Conservation (phyloP, 2,329 filamentous ascomycete species). For the Verticillium dahliae region DNA sequence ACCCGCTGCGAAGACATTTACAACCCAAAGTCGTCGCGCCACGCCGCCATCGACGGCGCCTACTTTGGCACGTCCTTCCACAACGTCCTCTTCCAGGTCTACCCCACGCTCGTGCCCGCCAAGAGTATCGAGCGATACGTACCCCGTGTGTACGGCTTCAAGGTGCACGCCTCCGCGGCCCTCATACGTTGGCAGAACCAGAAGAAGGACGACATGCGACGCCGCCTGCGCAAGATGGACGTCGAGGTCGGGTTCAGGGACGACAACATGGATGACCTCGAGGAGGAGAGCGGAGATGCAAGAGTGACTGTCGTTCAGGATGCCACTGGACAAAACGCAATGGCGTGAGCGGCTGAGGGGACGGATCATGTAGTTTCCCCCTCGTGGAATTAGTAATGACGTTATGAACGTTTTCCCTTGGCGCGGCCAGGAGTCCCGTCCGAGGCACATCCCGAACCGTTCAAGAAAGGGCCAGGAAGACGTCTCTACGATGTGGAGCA, state of each 20-base stretch:
- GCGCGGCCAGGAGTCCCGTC: background rate
- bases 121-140: constrained; percentile 85
- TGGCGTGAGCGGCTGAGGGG: constrained; percentile 3
- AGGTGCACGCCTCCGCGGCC: constrained; percentile 83
- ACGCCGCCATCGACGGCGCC: constrained; percentile 91
- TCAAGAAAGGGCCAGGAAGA: background rate
- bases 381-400: background rate
- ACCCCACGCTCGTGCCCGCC: constrained; percentile 78
- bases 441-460: background rate
- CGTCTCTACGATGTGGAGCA: too few relatives aligned
- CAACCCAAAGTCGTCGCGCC: constrained; percentile 95
- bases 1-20: constrained; percentile 96
- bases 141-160: constrained; percentile 90
- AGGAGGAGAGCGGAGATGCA: constrained; percentile 47
- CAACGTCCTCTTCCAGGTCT: constrained; percentile 98
- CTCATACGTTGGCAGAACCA: constrained; percentile 86
- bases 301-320: constrained; percentile 19
- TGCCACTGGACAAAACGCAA: background rate
- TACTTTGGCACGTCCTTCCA: constrained; percentile 99
- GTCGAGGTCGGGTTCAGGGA: constrained; percentile 78
- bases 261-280: constrained; percentile 55
- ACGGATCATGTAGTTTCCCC: background rate
- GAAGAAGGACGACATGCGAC: constrained; percentile 75
- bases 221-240: constrained; percentile 61
- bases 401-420: background rate